Percentiles rank a stretch among this genome's conserved stretches.
phyloP scores from a whole-genome alignment of 345 rosid genomes.

The Theobroma cacao region DNA sequence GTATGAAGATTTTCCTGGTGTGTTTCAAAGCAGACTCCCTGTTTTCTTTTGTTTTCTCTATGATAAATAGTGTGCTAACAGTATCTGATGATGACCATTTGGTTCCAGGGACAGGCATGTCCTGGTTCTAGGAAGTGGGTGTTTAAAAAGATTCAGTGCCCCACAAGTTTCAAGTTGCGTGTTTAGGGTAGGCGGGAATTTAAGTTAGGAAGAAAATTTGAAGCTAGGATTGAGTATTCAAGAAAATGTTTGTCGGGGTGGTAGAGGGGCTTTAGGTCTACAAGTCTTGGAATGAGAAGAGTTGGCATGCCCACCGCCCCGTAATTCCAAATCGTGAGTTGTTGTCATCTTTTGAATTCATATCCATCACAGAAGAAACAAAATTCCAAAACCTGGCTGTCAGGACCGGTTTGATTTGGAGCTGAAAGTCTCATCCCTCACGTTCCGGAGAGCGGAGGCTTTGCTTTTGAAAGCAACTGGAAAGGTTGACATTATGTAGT shows the following conservation, averaged over 20 bases:
- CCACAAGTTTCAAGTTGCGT: background rate
- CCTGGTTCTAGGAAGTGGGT: slow-evolving; percentile 28
- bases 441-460: background rate
- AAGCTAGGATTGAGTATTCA: background rate
- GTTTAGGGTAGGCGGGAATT: background rate
- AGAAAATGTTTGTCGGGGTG: background rate
- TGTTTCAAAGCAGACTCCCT: background rate
- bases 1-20: background rate
- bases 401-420: background rate
- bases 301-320: background rate
- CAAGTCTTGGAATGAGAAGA: background rate
- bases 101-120: background rate
- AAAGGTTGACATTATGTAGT: background rate
- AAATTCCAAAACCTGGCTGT: background rate
- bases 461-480: background rate
- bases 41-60: background rate
- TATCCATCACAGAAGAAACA: background rate
- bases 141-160: background rate
- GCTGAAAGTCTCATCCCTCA: background rate
- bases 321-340: background rate
- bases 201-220: slow-evolving; percentile 11
- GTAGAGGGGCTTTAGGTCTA: background rate
- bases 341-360: background rate
- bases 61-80: background rate
- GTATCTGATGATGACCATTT: background rate